A percentile compares a stretch with the other conserved stretches of the same genome.
phyloP scores from a whole-genome alignment of 306 rosid species.

The Argentina anserina region DNA sequence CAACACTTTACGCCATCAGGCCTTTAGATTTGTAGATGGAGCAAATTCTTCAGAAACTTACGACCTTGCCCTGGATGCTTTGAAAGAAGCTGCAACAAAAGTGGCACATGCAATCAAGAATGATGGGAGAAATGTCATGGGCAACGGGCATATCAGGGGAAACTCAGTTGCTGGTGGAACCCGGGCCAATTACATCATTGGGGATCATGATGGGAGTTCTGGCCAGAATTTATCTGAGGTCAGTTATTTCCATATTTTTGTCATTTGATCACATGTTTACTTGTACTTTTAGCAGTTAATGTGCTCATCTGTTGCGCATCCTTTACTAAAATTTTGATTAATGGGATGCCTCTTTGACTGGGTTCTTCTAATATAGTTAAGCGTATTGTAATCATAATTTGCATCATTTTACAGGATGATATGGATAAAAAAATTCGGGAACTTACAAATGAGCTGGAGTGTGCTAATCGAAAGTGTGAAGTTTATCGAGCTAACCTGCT shows the following conservation, averaged over 20 bases:
- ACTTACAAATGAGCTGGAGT: slow-evolving; percentile 62
- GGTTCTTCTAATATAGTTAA: not conserved
- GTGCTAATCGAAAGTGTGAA: slow-evolving; percentile 81
- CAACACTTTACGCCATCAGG: slow-evolving; percentile 81
- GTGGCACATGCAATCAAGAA: slow-evolving; percentile 55
- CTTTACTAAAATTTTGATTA: not conserved
- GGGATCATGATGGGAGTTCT: slow-evolving; percentile 45
- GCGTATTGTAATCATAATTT: not conserved
- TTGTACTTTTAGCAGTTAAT: not conserved
- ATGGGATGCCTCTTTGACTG: not conserved
- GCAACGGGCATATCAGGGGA: slow-evolving; percentile 58
- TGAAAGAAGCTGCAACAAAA: slow-evolving; percentile 68
- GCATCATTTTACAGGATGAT: slow-evolving; percentile 66
- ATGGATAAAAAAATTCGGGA: slow-evolving; percentile 72
- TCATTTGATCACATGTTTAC: slow-evolving; percentile 1
- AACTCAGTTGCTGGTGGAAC: slow-evolving; percentile 40
- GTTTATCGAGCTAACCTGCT: slow-evolving; percentile 91
- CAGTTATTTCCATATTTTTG: slow-evolving; percentile 22
- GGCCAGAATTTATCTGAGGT: slow-evolving; percentile 75
- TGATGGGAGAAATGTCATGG: slow-evolving; percentile 45
- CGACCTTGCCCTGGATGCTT: slow-evolving; percentile 61
- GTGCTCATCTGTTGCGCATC: not conserved
- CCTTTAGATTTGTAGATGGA: slow-evolving; percentile 83
- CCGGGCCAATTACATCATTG: slow-evolving; percentile 38
- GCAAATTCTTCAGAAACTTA: slow-evolving; percentile 65